phyloP scores from a whole-genome alignment of 1,284 basidiomycete species.

The Ceratobasidium papillatum region DNA sequence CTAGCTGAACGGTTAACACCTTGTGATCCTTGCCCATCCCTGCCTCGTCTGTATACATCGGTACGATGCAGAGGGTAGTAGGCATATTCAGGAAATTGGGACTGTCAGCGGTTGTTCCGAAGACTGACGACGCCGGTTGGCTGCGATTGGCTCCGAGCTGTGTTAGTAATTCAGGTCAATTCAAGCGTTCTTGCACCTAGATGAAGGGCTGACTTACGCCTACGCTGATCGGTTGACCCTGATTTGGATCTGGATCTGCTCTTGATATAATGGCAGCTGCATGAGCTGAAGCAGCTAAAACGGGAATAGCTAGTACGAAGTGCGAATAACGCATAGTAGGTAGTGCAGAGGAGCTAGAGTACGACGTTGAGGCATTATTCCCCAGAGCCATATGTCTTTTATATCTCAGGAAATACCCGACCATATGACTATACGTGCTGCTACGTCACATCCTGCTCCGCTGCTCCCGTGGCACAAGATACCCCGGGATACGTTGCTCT shows the following conservation, averaged over 20 bases:
- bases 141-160: conserved; percentile 27
- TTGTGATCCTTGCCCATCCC: conserved; percentile 20
- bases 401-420: not conserved
- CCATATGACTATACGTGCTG: not conserved
- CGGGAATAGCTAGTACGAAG: not conserved
- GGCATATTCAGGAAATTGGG: conserved; percentile 27
- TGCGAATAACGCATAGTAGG: not conserved
- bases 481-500: not conserved
- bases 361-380: no score
- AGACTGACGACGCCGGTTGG: conserved; percentile 2
- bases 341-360: not conserved
- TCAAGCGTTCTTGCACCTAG: no score
- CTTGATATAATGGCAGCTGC: not conserved
- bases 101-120: conserved; percentile 19
- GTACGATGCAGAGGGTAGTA: conserved; percentile 29
- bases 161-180: not conserved
- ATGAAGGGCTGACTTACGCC: not conserved
- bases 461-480: not conserved
- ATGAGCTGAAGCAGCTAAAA: not conserved
- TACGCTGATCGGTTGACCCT: conserved; percentile 35
- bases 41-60: conserved; percentile 4
- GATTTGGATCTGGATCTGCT: conserved; percentile 5
- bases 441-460: not conserved
- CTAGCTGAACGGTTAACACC: conserved; percentile 10
- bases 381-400: not conserved